Base-by-base conservation (phyloP, 257 asterid species). In the Plantago ovata region DNA sequence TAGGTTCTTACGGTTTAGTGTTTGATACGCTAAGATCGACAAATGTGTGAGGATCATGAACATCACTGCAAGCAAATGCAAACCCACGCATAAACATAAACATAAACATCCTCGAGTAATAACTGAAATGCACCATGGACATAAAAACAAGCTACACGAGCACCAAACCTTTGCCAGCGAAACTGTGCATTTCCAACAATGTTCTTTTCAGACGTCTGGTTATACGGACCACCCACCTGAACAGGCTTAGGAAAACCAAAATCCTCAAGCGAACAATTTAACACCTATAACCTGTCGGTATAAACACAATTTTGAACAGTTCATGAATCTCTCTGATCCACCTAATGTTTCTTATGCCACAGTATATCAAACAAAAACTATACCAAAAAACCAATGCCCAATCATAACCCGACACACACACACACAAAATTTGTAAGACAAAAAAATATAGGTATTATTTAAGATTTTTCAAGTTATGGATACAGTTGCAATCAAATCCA, bases 81-180 rank as follows among this genome's bases (percentile, higher is more conserved):
- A n/a, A n/a, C n/a, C n/a, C 65, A 40, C 39, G 23, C 36, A 28
- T n/a, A 36, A 61, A 46, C 47, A 39, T 67, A 18, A 21, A 58
- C 42, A 70, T 21, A 56, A 63, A 39, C 13, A 46, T 45, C 56
- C 52, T 36, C 50, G 22, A 32, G 60, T 60, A 51, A 45, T 7
- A 69, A 76, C 19, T 42, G 56, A 45, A 55, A 43, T 43, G 52
- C 58, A 55, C 44, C n/a, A 19, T 9, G 20, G 38, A 53, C 43
- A 32, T 22, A 38, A 41, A n/a, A 38, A 24, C 56, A 58, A 53
- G 10, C 33, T n/a, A 55, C 61, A 24, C 21, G 51, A 44, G 65
- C n/a, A 45, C 15, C 44, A 62, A 69, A 89, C 97, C 97, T 89
- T 72, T 89, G 97, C 97, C 95, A 89, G 56, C 95, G 94, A 61